These are phyloP conservation scores for Takashimella koratensis DNA, from an alignment of 1,284 basidiomycete species.

Conservation along the genomic window DNA sequence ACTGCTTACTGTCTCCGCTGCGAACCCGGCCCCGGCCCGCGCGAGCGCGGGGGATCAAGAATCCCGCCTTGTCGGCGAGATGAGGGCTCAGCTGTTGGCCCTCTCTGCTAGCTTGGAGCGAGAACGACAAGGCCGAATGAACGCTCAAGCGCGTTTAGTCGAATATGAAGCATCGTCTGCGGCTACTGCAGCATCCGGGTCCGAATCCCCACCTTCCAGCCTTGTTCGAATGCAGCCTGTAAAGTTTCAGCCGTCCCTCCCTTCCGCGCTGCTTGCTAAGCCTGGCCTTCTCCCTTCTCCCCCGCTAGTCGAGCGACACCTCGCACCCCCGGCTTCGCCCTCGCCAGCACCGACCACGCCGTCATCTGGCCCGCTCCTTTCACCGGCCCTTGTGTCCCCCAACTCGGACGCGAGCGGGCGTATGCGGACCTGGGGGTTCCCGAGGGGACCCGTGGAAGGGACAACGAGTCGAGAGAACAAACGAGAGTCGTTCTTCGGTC, in stretches of 20 bases:
- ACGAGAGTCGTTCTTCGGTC: conserved; percentile 45
- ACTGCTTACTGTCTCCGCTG: conserved; percentile 27
- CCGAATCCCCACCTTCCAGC: background rate
- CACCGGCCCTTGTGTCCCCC: conserved; percentile 24
- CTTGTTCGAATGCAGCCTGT: no score
- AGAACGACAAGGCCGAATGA: conserved; percentile 27
- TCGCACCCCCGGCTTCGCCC: background rate
- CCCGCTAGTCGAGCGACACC: no score
- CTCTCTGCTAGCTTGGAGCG: conserved; percentile 33
- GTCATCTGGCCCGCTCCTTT: background rate
- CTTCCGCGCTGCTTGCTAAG: conserved; percentile 12
- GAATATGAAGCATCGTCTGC: background rate
- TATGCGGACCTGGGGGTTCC: conserved; percentile 33
- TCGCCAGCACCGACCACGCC: background rate
- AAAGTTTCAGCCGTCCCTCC: conserved; percentile 2
- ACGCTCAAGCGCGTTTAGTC: conserved; percentile 12
- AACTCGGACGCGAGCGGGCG: conserved; percentile 29
- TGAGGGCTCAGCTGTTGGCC: conserved; percentile 40
- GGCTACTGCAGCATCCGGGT: background rate
- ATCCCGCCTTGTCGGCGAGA: conserved; percentile 31
- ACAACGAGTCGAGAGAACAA: conserved; percentile 18
- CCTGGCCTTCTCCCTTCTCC: conserved; percentile 5
- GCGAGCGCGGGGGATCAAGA: conserved; percentile 15
- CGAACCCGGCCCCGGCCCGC: conserved; percentile 3
- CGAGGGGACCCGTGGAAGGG: conserved; percentile 13